Evolutionary conservation across 495 filamentous ascomycete genomes (phyloP).

Genomic region (Collariella sp.): DNA sequence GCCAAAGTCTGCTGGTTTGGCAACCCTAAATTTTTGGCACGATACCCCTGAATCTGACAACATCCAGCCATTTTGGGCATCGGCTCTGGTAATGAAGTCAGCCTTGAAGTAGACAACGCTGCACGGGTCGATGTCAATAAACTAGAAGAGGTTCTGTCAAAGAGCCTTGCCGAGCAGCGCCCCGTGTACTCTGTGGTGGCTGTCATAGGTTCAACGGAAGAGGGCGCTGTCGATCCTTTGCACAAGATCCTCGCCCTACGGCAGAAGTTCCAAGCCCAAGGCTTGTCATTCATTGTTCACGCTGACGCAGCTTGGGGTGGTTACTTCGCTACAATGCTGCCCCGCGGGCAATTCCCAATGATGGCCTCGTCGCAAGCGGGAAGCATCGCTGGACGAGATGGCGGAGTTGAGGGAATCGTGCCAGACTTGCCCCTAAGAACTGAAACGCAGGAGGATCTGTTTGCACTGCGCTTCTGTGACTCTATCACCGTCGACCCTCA

Average conservation of each 20-base stretch:
- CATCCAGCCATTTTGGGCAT: slow-evolving; percentile 35
- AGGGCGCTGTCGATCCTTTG: slow-evolving; percentile 38
- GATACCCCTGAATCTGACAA: not conserved
- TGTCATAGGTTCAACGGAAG: slow-evolving; percentile 27
- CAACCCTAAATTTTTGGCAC: not conserved
- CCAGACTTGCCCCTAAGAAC: slow-evolving; percentile 24
- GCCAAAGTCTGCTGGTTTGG: slow-evolving; percentile 38
- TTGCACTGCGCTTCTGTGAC: slow-evolving; percentile 28
- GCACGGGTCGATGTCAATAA: slow-evolving; percentile 30
- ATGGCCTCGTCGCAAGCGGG: slow-evolving; percentile 3
- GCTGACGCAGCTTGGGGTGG: slow-evolving; percentile 45
- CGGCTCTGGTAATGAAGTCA: slow-evolving; percentile 34
- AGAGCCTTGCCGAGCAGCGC: slow-evolving; percentile 22
- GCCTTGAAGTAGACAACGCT: slow-evolving; percentile 30
- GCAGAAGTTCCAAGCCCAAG: slow-evolving; percentile 28
- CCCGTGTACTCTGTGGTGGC: slow-evolving; percentile 28
- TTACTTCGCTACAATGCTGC: slow-evolving; percentile 42
- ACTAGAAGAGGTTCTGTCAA: slow-evolving; percentile 25
- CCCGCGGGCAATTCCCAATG: slow-evolving; percentile 3
- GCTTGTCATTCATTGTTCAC: slow-evolving; percentile 38
- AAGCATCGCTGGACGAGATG: slow-evolving; percentile 13
- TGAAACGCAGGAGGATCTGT: slow-evolving; percentile 33
- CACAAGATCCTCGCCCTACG: slow-evolving; percentile 31
- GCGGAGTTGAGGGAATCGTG: slow-evolving; percentile 21
- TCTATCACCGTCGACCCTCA: slow-evolving; percentile 44